Evolutionary conservation across 2,329 filamentous ascomycete genomes (phyloP), one percentile per base, ranked within the genome.

Genomic region (Cytospora piceae): DNA sequence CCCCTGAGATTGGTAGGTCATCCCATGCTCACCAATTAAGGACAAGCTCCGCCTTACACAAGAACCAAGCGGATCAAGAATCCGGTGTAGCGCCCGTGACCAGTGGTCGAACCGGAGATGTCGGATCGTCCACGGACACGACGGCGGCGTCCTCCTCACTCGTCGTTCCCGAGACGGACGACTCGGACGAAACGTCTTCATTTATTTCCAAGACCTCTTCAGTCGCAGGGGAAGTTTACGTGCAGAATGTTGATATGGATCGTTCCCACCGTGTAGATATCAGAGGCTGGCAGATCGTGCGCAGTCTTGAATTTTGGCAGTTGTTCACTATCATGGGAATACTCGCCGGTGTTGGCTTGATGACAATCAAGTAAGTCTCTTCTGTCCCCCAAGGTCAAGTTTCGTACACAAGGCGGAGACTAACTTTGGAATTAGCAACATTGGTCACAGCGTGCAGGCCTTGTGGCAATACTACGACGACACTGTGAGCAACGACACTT

Each of bases 351-450:
- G 91, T 97, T 72, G 95, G 95, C 14, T 81, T 99, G 70, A 99
- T 99, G 95, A 98, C 94, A 0, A 99, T 99, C 79, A 99, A 99
- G 93, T 96, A 83, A 77, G 90, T 81, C 2, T 29, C 24, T 2
- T 20, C 37, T 34, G 46, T 31, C 31, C 15, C 24, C 7, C 6
- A 9, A 29, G 9, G 14, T 14, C 11, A 71, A 49, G 29, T 24
- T 31, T 17, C 20, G 2, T 4, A 37, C 24, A 22, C 12, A n/a
- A 5, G 9, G 5, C 27, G 34, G 22, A 42, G 34, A 53, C 24
- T 49, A 1, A 63, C 27, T 59, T 39, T 64, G 52, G 60, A 68
- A 66, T 58, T 71, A 96, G 93, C 80, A 99, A 99, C 72, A 97
- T 98, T 73, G 95, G 95, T 53, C 96, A 97, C 74, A 88, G 94